Evolutionary conservation across 768 basidiomycete species (phyloP).

Genomic region (Sporobolomyces roseus): DNA sequence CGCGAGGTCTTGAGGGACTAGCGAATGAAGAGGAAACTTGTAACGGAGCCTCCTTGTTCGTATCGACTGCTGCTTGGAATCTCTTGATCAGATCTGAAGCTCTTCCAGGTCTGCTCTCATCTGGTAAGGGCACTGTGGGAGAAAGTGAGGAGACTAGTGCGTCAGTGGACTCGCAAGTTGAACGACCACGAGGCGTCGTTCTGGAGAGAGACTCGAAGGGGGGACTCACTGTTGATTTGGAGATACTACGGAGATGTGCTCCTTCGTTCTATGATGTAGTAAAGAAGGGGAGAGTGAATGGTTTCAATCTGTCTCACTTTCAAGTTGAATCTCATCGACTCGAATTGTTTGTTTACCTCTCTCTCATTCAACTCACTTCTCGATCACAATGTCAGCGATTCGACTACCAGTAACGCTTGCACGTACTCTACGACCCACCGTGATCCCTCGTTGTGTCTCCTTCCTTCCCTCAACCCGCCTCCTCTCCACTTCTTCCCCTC

Average conservation of each 20-base stretch:
- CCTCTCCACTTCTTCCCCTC: background rate
- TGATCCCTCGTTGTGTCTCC: background rate
- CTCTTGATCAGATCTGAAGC: constrained; percentile 30
- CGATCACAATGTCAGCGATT: background rate
- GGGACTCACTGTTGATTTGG: no score
- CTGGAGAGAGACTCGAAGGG: no score
- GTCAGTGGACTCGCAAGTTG: background rate
- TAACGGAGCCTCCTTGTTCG: background rate
- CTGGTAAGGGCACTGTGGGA: constrained; percentile 20
- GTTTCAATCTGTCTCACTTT: no score
- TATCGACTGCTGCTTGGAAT: constrained; percentile 28
- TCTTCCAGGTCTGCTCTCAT: constrained; percentile 5
- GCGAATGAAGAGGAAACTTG: constrained; percentile 22
- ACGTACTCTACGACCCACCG: background rate
- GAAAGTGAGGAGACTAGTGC: background rate
- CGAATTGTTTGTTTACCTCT: no score
- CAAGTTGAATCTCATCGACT: no score
- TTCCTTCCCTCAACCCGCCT: background rate
- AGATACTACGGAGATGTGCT: no score
- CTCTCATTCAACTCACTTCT: no score
- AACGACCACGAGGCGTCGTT: no score
- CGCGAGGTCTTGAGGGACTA: constrained; percentile 5
- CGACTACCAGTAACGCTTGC: background rate
- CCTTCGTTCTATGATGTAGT: no score
- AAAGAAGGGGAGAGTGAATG: background rate